Conservation (phyloP, 768 basidiomycete species). For the Termitomyces bulborhizus region DNA sequence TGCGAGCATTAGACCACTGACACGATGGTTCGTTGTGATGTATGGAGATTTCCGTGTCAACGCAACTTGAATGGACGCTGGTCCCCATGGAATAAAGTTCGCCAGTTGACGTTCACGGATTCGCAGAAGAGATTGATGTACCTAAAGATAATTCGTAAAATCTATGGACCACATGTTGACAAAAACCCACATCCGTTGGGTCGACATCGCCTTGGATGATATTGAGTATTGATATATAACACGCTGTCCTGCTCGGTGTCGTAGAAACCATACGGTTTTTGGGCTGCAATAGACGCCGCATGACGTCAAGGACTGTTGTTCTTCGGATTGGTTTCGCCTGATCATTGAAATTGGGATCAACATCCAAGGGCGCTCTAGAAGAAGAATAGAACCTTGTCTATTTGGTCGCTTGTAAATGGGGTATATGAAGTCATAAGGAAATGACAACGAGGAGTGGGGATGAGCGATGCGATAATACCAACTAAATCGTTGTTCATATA, state of each 20-base stretch:
- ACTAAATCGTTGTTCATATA: slow-evolving; percentile 99
- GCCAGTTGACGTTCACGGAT: slow-evolving; percentile 96
- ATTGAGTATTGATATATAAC: slow-evolving; percentile 96
- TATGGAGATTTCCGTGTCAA: slow-evolving; percentile 89
- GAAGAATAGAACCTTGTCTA: slow-evolving; percentile 67
- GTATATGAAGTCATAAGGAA: slow-evolving; percentile 99
- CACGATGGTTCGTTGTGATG: slow-evolving; percentile 82
- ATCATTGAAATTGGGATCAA: background rate
- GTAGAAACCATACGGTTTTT: slow-evolving; percentile 99
- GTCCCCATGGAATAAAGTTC: slow-evolving; percentile 99
- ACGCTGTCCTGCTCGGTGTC: slow-evolving; percentile 83
- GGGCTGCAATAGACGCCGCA: slow-evolving; percentile 94
- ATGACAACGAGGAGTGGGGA: slow-evolving; percentile 95
- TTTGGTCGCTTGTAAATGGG: slow-evolving; percentile 94
- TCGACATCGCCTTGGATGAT: slow-evolving; percentile 99
- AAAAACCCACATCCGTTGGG: slow-evolving; percentile 79
- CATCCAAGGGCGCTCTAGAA: background rate
- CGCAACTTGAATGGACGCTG: slow-evolving; percentile 96
- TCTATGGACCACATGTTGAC: background rate
- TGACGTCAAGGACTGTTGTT: slow-evolving; percentile 96
- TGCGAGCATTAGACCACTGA: slow-evolving; percentile 97
- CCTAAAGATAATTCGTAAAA: slow-evolving; percentile 36
- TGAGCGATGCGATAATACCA: slow-evolving; percentile 92
- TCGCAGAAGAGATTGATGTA: slow-evolving; percentile 93
- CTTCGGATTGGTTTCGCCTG: slow-evolving; percentile 94